phyloP scores from a whole-genome alignment of 202 grass and related monocot species.

The Zoysia matrella region DNA sequence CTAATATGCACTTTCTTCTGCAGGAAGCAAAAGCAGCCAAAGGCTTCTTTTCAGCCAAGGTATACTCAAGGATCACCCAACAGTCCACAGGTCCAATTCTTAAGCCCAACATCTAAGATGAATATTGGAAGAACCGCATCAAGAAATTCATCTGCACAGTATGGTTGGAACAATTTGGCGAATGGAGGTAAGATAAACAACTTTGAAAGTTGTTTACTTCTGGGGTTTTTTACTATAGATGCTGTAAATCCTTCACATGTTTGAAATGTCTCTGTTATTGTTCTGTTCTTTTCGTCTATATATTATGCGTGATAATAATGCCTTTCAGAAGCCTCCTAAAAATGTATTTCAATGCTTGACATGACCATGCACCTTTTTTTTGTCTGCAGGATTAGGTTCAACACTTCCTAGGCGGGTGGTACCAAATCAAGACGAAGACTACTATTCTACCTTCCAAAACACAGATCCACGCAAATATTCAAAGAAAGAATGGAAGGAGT shows the following conservation, averaged over 20 bases:
- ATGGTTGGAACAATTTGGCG: no score
- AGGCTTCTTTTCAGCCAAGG: constrained; percentile 44
- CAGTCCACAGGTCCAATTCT: constrained; percentile 29
- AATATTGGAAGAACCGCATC: no score
- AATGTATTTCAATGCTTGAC: constrained; percentile 4
- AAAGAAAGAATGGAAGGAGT: constrained; percentile 80
- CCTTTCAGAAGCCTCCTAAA: not conserved
- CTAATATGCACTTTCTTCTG: constrained; percentile 43
- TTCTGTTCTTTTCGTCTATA: not conserved
- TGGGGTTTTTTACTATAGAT: not conserved
- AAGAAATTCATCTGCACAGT: no score
- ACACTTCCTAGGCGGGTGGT: constrained; percentile 40
- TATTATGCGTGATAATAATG: not conserved
- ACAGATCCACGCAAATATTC: constrained; percentile 69
- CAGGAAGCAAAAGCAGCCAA: constrained; percentile 56
- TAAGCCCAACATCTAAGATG: no score
- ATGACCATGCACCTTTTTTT: not conserved
- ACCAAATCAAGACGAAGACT: constrained; percentile 53
- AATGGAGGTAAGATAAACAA: constrained; percentile 55
- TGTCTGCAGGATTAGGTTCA: constrained; percentile 49
- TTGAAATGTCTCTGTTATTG: not conserved
- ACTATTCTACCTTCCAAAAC: constrained; percentile 89
- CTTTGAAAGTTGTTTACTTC: not conserved
- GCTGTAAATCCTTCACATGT: not conserved
- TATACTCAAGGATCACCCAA: constrained; percentile 54